phyloP scores from a whole-genome alignment of 768 basidiomycete genomes.

The Fomitopsis pulvina region DNA sequence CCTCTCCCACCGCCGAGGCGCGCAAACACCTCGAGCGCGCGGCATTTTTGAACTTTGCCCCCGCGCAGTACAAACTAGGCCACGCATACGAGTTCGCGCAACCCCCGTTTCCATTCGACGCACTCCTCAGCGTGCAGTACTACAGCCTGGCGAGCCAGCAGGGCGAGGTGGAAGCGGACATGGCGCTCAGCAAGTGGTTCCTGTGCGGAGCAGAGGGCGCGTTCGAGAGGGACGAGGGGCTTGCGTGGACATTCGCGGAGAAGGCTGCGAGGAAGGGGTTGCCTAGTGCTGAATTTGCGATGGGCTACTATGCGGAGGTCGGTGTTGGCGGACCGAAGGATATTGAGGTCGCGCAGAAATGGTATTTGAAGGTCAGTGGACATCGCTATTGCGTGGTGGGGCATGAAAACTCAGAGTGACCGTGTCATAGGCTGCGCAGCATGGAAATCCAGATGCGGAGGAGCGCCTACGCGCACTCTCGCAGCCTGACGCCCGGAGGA shows the following conservation, averaged over 20 bases:
- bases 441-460: conserved; percentile 76
- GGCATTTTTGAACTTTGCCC: conserved; percentile 78
- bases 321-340: conserved; percentile 76
- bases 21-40: conserved; percentile 76
- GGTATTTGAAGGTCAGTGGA: conserved; percentile 62
- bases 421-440: conserved; percentile 52
- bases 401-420: not conserved
- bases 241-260: conserved; percentile 87
- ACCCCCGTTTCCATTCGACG: conserved; percentile 81
- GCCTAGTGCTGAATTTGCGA: conserved; percentile 85
- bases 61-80: conserved; percentile 90
- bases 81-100: conserved; percentile 90
- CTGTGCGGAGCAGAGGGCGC: conserved; percentile 73
- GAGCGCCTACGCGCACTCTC: conserved; percentile 70
- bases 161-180: conserved; percentile 90
- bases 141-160: conserved; percentile 80
- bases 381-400: not conserved
- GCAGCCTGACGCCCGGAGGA: conserved; percentile 49
- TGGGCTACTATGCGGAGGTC: conserved; percentile 94
- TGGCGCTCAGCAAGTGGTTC: conserved; percentile 98
- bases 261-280: conserved; percentile 75
- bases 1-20: conserved; percentile 48
- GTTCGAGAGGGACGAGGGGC: conserved; percentile 82
- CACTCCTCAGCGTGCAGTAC: conserved; percentile 85
- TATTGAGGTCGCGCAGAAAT: conserved; percentile 57